phyloP scores from a whole-genome alignment of 192 early-diverging fungal species.

The Coemansia sp. region DNA sequence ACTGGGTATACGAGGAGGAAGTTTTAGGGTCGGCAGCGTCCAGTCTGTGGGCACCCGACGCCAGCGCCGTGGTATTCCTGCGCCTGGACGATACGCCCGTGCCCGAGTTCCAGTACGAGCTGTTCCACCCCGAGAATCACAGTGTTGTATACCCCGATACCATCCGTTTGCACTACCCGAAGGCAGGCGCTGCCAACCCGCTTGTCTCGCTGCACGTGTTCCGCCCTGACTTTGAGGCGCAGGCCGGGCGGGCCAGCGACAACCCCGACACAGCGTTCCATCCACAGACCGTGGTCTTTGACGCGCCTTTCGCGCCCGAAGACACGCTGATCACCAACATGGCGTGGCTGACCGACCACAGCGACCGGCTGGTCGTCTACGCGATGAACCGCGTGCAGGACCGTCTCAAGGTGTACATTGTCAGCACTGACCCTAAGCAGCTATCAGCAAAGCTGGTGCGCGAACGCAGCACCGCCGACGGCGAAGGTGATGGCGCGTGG shows the following conservation, averaged over 20 bases:
- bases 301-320: conserved; percentile 44
- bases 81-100: conserved; percentile 86
- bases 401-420: conserved; percentile 66
- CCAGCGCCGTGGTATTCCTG: conserved; percentile 72
- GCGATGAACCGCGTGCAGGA: conserved; percentile 92
- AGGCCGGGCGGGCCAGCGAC: conserved; percentile 27
- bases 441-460: conserved; percentile 51
- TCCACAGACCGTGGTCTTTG: conserved; percentile 47
- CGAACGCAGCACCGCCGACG: conserved; percentile 58
- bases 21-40: conserved; percentile 66
- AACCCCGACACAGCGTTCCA: conserved; percentile 39
- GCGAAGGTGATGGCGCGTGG: conserved; percentile 67
- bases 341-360: conserved; percentile 69
- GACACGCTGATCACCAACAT: conserved; percentile 83
- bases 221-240: conserved; percentile 40
- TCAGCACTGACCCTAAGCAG: conserved; percentile 38
- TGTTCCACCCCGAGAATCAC: conserved; percentile 64
- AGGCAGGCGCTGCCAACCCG: conserved; percentile 87
- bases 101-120: conserved; percentile 70
- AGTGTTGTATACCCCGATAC: conserved; percentile 65
- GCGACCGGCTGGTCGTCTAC: conserved; percentile 66
- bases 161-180: conserved; percentile 84
- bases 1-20: conserved; percentile 99
- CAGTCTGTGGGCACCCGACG: conserved; percentile 89
- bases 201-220: conserved; percentile 71